Evolutionary conservation across 2,329 filamentous ascomycete species (phyloP).

Genomic region (Sclerotinia trifoliorum): DNA sequence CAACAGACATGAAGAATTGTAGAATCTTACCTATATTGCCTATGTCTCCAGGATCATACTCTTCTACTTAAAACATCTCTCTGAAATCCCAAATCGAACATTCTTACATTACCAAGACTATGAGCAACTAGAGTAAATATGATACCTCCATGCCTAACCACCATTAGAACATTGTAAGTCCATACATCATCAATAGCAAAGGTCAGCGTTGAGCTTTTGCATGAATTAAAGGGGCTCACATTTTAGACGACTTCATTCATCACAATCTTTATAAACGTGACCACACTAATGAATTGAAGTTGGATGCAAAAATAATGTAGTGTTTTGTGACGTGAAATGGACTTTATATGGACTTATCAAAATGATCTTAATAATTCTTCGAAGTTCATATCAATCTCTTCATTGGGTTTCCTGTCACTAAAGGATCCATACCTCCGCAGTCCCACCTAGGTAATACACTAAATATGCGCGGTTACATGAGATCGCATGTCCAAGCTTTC

Average conservation of each 20-base stretch:
- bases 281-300: background rate
- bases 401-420: background rate
- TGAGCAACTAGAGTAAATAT: background rate
- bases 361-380: background rate
- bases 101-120: background rate
- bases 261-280: background rate
- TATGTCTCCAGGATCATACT: background rate
- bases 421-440: constrained; percentile 1
- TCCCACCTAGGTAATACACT: constrained; percentile 9
- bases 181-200: background rate
- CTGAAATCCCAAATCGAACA: background rate
- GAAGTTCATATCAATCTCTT: background rate
- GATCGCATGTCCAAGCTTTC: constrained; percentile 22
- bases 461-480: constrained; percentile 19
- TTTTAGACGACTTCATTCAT: background rate
- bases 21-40: background rate
- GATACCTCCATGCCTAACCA: background rate
- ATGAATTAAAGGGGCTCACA: background rate
- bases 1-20: background rate
- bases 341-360: background rate
- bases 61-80: background rate
- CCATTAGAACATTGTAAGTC: background rate
- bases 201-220: background rate
- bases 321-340: background rate
- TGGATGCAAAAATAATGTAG: background rate